Conservation (phyloP, 441 rosid species). For the Mallotus repandus region DNA sequence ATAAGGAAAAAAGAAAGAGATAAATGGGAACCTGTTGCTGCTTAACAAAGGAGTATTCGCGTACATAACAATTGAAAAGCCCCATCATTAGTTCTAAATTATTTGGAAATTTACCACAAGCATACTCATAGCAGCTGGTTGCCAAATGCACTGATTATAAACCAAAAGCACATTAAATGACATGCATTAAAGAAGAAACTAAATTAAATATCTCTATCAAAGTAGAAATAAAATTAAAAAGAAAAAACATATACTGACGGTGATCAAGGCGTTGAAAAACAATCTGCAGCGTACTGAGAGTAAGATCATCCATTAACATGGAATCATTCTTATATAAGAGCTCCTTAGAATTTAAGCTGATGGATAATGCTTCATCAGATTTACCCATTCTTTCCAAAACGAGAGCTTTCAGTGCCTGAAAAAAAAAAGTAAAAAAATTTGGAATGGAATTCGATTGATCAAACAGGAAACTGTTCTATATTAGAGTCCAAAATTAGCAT, state of each 20-base stretch:
- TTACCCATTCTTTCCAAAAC: slow-evolving; percentile 92
- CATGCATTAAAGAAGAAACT: neutral
- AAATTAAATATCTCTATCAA: neutral
- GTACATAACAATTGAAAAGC: slow-evolving; percentile 95
- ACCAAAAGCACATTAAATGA: neutral
- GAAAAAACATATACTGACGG: slow-evolving; percentile 43
- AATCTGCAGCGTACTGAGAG: slow-evolving; percentile 92
- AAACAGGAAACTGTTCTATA: no score
- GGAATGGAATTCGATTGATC: neutral
- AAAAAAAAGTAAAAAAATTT: neutral
- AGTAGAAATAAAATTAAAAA: neutral
- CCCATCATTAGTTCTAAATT: slow-evolving; percentile 97
- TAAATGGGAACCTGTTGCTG: slow-evolving; percentile 85
- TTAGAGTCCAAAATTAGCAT: neutral
- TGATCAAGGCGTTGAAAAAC: slow-evolving; percentile 94
- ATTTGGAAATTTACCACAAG: slow-evolving; percentile 72
- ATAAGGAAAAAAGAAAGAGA: neutral
- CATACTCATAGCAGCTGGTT: slow-evolving; percentile 89
- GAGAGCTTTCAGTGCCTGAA: slow-evolving; percentile 83
- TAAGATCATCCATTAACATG: slow-evolving; percentile 88
- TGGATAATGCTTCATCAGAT: slow-evolving; percentile 66
- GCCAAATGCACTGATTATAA: slow-evolving; percentile 81
- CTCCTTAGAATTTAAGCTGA: slow-evolving; percentile 76
- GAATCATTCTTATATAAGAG: slow-evolving; percentile 70
- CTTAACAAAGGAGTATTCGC: slow-evolving; percentile 91